A percentile compares a stretch with the other conserved stretches of the same genome.
phyloP scores from a whole-genome alignment of 768 basidiomycete genomes.

The Macrolepiota albuminosa region DNA sequence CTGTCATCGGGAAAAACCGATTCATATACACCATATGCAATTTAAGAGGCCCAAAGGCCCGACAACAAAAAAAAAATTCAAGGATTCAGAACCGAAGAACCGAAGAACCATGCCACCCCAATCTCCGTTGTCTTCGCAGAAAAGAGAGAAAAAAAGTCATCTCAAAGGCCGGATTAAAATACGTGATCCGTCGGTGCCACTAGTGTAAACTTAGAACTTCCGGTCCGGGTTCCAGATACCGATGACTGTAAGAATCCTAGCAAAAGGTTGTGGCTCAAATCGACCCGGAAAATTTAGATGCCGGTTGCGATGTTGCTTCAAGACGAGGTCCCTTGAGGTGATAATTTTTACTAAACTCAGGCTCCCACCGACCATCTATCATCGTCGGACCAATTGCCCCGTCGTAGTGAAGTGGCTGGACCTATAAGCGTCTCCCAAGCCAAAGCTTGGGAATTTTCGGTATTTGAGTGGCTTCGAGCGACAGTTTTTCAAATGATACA shows the following conservation, averaged over 20 bases:
- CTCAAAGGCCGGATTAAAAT: neutral
- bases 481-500: constrained; percentile 2
- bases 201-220: neutral
- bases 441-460: neutral
- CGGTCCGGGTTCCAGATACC: neutral
- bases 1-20: neutral
- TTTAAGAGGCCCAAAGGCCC: neutral
- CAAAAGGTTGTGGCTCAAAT: too few relatives aligned
- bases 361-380: neutral
- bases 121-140: constrained; percentile 9
- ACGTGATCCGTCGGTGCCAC: constrained; percentile 7
- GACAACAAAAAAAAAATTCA: neutral
- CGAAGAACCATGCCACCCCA: neutral
- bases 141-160: neutral
- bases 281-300: neutral
- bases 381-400: neutral
- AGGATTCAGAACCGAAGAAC: neutral
- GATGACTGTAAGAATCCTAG: neutral
- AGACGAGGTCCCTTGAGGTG: neutral
- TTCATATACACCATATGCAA: neutral
- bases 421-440: neutral
- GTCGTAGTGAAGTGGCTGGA: neutral
- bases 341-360: neutral
- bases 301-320: neutral
- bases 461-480: neutral